Base-by-base conservation (phyloP, 1,139 yeast species). In the Diutina scorzettiae region DNA sequence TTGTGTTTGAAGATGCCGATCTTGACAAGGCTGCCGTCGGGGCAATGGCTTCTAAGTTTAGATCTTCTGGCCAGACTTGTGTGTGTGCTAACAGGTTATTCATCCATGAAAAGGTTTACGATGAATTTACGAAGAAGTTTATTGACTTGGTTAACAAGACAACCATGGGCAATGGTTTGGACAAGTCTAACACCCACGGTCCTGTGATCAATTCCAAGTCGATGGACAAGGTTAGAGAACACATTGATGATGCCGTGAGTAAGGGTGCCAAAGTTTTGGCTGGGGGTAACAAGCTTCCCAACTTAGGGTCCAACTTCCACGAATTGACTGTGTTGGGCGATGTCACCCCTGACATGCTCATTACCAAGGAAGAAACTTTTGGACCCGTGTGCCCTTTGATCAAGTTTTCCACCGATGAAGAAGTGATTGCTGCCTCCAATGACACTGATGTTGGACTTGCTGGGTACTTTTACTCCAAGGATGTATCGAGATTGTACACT, bases 321-420 rank as follows among this genome's bases (percentile, higher is more conserved):
- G 78, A 79, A 16, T 84, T 93, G 44, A 82, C 93, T 1, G 76
- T 87, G 8, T 57, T 87, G 45, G 66, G 76, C 11, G 72, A 78
- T 47, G 87, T 83, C 31, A 74, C 84, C 42, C 61, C 67, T 6
- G 71, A 71, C 33, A 83, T 86, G 71, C 55, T 60, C 44, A 81
- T 86, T 21, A 66, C 77, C 45, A 54, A 63, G 27, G 93, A 85
- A 52, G 96, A 87, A 62, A 85, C 94, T 1, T 87, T 87, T 58
- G 96, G 96, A 11, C 96, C 96, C 4, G 67, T 87, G 40, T 93
- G 91, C 43, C 91, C 93, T 1, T 60, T 87, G 34, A 71, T 82
- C 49, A 71, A 74, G 47, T 81, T 86, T 58, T 64, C 67, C 14
- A 60, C 75, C 23, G 78, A 77, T 42, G 83, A 81, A 44, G 85